These are phyloP conservation scores for Elasticomyces elasticus DNA, from an alignment of 495 filamentous ascomycete species.

Conservation along the genomic window DNA sequence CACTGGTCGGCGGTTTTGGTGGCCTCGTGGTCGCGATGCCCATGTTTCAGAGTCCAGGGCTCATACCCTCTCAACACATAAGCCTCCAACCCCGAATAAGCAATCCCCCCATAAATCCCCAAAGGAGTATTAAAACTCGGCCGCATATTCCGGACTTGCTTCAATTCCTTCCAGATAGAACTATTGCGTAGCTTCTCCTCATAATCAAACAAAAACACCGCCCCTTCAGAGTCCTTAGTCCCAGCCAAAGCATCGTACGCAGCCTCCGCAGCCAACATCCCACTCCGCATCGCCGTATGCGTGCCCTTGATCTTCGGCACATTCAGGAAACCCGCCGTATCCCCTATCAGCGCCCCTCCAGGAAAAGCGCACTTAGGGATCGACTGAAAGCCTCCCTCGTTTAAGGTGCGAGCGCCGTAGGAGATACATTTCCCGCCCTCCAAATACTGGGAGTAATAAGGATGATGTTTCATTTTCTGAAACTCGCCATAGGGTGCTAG, in stretches of 20 bases:
- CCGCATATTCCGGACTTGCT: slow-evolving; percentile 94
- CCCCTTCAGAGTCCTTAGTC: slow-evolving; percentile 44
- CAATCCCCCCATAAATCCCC: slow-evolving; percentile 74
- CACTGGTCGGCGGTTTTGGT: slow-evolving; percentile 74
- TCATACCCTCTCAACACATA: slow-evolving; percentile 72
- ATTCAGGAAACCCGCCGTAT: slow-evolving; percentile 94
- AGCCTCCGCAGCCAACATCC: slow-evolving; percentile 92
- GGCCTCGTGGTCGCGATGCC: slow-evolving; percentile 57
- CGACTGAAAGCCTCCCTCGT: slow-evolving; percentile 94
- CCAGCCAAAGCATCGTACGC: slow-evolving; percentile 61
- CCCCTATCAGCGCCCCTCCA: slow-evolving; percentile 89
- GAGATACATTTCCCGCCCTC: slow-evolving; percentile 96
- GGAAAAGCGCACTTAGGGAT: slow-evolving; percentile 96
- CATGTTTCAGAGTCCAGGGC: slow-evolving; percentile 92
- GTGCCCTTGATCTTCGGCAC: slow-evolving; percentile 98
- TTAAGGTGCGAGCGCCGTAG: slow-evolving; percentile 85
- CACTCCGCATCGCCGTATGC: slow-evolving; percentile 93
- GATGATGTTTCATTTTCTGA: slow-evolving; percentile 97
- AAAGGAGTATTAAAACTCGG: slow-evolving; percentile 82
- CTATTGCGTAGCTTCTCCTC: slow-evolving; percentile 81
- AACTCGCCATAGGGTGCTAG: slow-evolving; percentile 92
- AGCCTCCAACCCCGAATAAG: slow-evolving; percentile 90
- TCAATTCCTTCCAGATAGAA: slow-evolving; percentile 85
- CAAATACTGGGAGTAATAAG: slow-evolving; percentile 67
- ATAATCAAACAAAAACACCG: slow-evolving; percentile 90